Percentiles rank a stretch among this genome's conserved stretches.
phyloP scores from a whole-genome alignment of 352 stramenopile species.

The Pythium myriotylum region DNA sequence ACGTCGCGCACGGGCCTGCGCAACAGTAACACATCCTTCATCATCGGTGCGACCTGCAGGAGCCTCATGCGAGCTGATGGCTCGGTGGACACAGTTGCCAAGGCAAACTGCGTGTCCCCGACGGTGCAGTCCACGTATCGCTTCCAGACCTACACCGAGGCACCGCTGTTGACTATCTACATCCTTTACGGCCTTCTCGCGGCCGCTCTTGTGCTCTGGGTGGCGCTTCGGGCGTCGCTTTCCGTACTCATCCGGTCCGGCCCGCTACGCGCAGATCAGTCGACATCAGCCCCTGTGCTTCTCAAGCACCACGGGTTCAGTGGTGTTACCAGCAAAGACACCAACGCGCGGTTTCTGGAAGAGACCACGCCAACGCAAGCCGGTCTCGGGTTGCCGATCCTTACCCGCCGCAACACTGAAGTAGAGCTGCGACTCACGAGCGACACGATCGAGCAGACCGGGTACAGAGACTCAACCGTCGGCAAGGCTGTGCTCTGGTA shows the following conservation, averaged over 20 bases:
- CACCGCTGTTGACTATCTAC: conserved; percentile 53
- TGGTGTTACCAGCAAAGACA: conserved; percentile 3
- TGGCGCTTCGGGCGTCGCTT: conserved; percentile 12
- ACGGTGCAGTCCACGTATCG: conserved; percentile 33
- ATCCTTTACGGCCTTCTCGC: conserved; percentile 42
- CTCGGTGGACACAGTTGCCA: conserved; percentile 26
- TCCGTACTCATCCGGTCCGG: conserved; percentile 4
- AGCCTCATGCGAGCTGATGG: conserved; percentile 52
- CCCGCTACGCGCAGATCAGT: not conserved
- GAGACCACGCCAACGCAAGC: conserved; percentile 1
- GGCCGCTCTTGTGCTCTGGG: conserved; percentile 10
- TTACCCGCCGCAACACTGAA: conserved; percentile 18
- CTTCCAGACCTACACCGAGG: conserved; percentile 60
- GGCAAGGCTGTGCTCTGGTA: conserved; percentile 53
- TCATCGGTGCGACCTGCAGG: conserved; percentile 48
- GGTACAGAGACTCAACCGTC: conserved; percentile 44
- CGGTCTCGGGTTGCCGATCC: conserved; percentile 11
- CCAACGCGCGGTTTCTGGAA: not conserved
- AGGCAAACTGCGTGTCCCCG: conserved; percentile 33
- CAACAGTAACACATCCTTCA: conserved; percentile 75
- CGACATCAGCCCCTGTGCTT: not conserved
- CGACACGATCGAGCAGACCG: conserved; percentile 56
- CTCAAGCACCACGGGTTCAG: conserved; percentile 5
- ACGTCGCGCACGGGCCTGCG: conserved; percentile 48
- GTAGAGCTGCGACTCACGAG: conserved; percentile 7